These are phyloP conservation scores for Trichoderma polysporum DNA, from an alignment of 2,329 filamentous ascomycete genomes.

Conservation along the genomic window DNA sequence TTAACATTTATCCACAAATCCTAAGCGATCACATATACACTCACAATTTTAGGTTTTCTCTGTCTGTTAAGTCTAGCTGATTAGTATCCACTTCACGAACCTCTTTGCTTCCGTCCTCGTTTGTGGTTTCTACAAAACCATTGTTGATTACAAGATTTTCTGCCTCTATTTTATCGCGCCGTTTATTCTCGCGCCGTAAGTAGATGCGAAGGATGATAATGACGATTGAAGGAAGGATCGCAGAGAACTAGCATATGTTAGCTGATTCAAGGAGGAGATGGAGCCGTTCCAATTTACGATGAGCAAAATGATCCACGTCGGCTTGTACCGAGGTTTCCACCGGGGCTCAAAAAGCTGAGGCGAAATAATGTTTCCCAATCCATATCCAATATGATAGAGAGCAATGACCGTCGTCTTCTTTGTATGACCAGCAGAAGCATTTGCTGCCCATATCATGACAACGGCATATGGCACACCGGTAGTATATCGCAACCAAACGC, in stretches of 20 bases:
- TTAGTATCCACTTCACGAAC: conserved; percentile 20
- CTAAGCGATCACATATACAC: not conserved
- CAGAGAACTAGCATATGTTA: not conserved
- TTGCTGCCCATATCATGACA: conserved; percentile 23
- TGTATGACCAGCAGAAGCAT: conserved; percentile 38
- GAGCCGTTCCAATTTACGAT: not conserved
- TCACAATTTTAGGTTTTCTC: conserved; percentile 24
- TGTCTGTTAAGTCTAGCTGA: conserved; percentile 22
- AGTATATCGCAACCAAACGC: conserved; percentile 22
- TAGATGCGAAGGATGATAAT: conserved; percentile 19
- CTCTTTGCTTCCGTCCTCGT: conserved; percentile 9
- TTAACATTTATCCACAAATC: not conserved
- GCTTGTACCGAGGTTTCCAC: conserved; percentile 25
- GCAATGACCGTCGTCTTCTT: conserved; percentile 44
- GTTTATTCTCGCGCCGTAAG: conserved; percentile 19
- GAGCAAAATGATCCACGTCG: conserved; percentile 27
- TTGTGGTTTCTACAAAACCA: conserved; percentile 19
- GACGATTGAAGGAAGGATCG: conserved; percentile 21
- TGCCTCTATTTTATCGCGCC: conserved; percentile 18
- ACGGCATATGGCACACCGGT: conserved; percentile 25
- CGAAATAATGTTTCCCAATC: conserved; percentile 38
- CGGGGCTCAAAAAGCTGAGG: conserved; percentile 32
- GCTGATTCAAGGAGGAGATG: too few relatives aligned
- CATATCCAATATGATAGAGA: conserved; percentile 39
- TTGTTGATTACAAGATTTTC: not conserved